phyloP scores from a whole-genome alignment of 768 basidiomycete genomes.

The Xerocomus brunneocitrinus region DNA sequence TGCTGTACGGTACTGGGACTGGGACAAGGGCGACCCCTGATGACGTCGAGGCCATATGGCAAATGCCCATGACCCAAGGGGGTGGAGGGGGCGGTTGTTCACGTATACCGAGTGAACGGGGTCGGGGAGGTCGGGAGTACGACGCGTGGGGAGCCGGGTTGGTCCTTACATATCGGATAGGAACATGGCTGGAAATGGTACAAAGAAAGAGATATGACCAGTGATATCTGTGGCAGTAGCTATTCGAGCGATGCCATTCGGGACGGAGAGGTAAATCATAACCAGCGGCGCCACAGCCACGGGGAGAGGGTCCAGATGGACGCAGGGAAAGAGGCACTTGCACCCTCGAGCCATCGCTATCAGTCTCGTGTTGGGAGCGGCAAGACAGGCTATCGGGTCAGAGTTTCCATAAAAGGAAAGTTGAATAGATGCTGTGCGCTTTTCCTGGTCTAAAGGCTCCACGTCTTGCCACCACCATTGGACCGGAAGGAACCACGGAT shows the following conservation, averaged over 20 bases:
- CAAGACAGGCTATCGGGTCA: conserved; percentile 20
- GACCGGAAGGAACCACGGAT: conserved; percentile 14
- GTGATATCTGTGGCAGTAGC: neutral
- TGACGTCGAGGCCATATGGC: neutral
- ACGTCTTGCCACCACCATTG: neutral
- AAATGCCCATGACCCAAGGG: neutral
- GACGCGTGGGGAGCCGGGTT: conserved; percentile 9
- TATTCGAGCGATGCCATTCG: conserved; percentile 1
- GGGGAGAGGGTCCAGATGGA: conserved; percentile 1
- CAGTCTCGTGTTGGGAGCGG: neutral
- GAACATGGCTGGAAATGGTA: conserved; percentile 3
- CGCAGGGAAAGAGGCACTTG: neutral
- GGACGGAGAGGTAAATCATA: conserved; percentile 22
- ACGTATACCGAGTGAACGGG: neutral
- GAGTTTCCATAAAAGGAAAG: conserved; percentile 23
- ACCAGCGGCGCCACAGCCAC: conserved; percentile 18
- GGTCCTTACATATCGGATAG: conserved; percentile 6
- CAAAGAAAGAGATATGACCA: neutral
- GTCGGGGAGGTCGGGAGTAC: neutral
- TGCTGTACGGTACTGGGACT: neutral
- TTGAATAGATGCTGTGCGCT: conserved; percentile 19
- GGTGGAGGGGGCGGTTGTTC: neutral
- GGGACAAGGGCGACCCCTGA: neutral
- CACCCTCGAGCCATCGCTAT: neutral
- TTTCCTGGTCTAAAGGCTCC: neutral